Evolutionary conservation across 1,139 yeast species (phyloP).

Genomic region (Arxiozyma slooffiae): DNA sequence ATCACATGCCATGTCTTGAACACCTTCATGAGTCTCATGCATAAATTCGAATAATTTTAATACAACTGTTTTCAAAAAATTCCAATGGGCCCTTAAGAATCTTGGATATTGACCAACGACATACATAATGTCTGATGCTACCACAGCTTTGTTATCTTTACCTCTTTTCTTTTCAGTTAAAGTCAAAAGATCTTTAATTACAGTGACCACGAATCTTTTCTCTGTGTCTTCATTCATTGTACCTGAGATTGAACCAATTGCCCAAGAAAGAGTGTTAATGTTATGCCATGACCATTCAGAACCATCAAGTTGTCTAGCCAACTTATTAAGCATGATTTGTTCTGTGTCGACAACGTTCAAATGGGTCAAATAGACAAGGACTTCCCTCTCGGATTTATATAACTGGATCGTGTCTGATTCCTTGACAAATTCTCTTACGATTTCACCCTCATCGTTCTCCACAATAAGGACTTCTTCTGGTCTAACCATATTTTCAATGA

Average conservation of each 20-base stretch:
- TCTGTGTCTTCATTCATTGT: conserved; percentile 98
- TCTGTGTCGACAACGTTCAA: conserved; percentile 92
- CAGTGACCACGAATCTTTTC: conserved; percentile 83
- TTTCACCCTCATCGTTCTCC: conserved; percentile 98
- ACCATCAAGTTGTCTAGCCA: conserved; percentile 88
- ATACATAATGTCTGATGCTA: conserved; percentile 97
- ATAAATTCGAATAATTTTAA: conserved; percentile 92
- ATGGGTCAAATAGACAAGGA: conserved; percentile 87
- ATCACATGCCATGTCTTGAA: conserved; percentile 99
- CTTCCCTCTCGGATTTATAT: conserved; percentile 92
- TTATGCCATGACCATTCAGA: conserved; percentile 99
- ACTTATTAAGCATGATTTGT: conserved; percentile 81
- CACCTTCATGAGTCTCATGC: conserved; percentile 99
- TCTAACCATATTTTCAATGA: conserved; percentile 94
- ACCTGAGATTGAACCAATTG: conserved; percentile 97
- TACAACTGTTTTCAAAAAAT: conserved; percentile 88
- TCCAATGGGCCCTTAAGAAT: conserved; percentile 96
- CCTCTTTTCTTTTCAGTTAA: conserved; percentile 95
- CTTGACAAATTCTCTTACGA: conserved; percentile 92
- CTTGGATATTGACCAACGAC: conserved; percentile 98
- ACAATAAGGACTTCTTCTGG: conserved; percentile 96
- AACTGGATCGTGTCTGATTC: conserved; percentile 94
- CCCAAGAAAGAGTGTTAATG: conserved; percentile 96
- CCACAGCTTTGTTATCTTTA: conserved; percentile 96
- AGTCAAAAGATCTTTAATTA: conserved; percentile 81